phyloP scores from a whole-genome alignment of 495 filamentous ascomycete genomes.

The Xylaria palmicola region DNA sequence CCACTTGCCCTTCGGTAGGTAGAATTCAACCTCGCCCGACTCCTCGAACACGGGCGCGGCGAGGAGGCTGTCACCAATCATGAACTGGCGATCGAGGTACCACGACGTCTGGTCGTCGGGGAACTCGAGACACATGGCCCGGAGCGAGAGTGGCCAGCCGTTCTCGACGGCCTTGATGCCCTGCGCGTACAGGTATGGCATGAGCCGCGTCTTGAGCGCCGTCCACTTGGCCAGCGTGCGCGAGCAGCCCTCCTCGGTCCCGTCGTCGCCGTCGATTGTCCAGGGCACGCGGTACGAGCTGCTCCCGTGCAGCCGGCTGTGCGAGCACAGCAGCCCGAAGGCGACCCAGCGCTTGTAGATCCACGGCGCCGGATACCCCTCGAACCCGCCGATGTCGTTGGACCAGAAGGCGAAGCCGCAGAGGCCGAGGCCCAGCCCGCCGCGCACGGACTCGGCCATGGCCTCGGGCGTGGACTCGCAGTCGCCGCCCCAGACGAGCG shows the following conservation, averaged over 20 bases:
- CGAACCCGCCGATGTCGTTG: conserved; percentile 72
- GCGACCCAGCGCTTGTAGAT: conserved; percentile 79
- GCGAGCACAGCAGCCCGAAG: conserved; percentile 66
- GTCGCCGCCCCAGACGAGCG: conserved; percentile 66
- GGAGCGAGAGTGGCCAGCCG: conserved; percentile 54
- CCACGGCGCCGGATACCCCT: conserved; percentile 63
- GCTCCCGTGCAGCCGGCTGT: conserved; percentile 65
- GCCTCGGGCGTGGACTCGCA: conserved; percentile 71
- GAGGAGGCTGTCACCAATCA: conserved; percentile 59
- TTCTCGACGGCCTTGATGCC: conserved; percentile 44
- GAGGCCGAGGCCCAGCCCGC: conserved; percentile 64
- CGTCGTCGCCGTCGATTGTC: conserved; percentile 62
- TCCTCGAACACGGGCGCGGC: conserved; percentile 63
- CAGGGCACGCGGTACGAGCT: conserved; percentile 70
- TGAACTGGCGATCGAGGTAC: conserved; percentile 65
- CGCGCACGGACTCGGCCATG: conserved; percentile 70
- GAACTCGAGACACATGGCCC: conserved; percentile 65
- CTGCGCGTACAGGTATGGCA: conserved; percentile 61
- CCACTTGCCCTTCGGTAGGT: conserved; percentile 61
- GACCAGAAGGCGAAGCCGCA: conserved; percentile 70
- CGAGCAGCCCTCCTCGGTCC: conserved; percentile 47
- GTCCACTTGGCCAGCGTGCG: conserved; percentile 58
- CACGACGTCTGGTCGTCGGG: conserved; percentile 61
- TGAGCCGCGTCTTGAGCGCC: conserved; percentile 59
- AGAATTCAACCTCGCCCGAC: conserved; percentile 59